A percentile compares a stretch with the other conserved stretches of the same genome.
These are phyloP conservation scores for Geotrichum aggregatum DNA, from an alignment of 1,139 yeast species.

Conservation along the genomic window DNA sequence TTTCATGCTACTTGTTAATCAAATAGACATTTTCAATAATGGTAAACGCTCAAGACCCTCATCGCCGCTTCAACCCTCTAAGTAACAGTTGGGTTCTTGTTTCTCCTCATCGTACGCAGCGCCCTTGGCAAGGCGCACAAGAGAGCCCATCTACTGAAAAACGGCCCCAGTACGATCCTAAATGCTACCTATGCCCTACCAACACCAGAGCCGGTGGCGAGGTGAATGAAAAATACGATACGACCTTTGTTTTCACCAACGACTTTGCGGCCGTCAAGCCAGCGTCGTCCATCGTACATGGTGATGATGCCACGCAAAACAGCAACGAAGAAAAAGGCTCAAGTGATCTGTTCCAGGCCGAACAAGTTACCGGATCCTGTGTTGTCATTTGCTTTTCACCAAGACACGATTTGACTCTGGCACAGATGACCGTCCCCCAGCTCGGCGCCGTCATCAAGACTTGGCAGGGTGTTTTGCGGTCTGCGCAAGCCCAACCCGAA, in stretches of 20 bases:
- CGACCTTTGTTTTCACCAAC: slow-evolving; percentile 60
- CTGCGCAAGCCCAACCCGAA: slow-evolving; percentile 42
- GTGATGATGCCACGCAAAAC: slow-evolving; percentile 23
- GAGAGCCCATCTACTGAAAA: slow-evolving; percentile 48
- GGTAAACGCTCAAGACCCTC: slow-evolving; percentile 38
- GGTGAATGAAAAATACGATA: slow-evolving; percentile 53
- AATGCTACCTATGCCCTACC: slow-evolving; percentile 72
- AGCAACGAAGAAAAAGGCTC: slow-evolving; percentile 27
- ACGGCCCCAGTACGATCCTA: slow-evolving; percentile 57
- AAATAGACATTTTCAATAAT: too few relatives aligned
- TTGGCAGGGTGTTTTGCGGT: slow-evolving; percentile 57
- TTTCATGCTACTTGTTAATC: too few relatives aligned
- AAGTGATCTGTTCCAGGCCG: slow-evolving; percentile 49
- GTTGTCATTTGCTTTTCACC: slow-evolving; percentile 72
- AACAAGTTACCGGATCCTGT: slow-evolving; percentile 65
- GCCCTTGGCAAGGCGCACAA: slow-evolving; percentile 80
- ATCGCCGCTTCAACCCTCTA: slow-evolving; percentile 65
- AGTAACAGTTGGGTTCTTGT: slow-evolving; percentile 62
- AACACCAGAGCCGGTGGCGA: slow-evolving; percentile 58
- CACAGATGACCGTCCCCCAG: slow-evolving; percentile 51
- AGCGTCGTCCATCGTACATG: slow-evolving; percentile 23
- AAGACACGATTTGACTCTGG: slow-evolving; percentile 63
- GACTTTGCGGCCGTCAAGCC: slow-evolving; percentile 67
- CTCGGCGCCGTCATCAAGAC: slow-evolving; percentile 50
- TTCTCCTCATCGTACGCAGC: slow-evolving; percentile 72